These are phyloP conservation scores for Cucurbitaria berberidis DNA, from an alignment of 2,329 filamentous ascomycete species.

Conservation along the genomic window DNA sequence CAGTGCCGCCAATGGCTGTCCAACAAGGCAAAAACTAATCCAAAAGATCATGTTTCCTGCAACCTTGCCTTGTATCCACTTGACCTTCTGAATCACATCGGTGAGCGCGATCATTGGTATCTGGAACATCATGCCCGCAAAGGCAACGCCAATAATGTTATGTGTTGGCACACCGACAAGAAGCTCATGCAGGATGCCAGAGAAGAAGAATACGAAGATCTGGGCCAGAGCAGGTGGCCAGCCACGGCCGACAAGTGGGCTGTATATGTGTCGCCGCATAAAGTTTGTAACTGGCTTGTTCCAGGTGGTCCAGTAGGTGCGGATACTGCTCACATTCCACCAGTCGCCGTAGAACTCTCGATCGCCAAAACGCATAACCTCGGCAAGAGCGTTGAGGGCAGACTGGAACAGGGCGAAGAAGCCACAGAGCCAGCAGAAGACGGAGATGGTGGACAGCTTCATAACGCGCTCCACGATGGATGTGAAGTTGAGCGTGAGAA, in stretches of 20 bases:
- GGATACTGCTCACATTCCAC: conserved; percentile 86
- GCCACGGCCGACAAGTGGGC: conserved; percentile 83
- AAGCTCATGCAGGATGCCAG: conserved; percentile 87
- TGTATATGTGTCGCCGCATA: conserved; percentile 93
- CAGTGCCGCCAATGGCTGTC: conserved; percentile 89
- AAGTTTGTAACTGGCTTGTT: conserved; percentile 98
- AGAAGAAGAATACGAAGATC: conserved; percentile 83
- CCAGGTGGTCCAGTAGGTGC: conserved; percentile 93
- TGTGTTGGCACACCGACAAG: conserved; percentile 94
- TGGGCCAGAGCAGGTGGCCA: conserved; percentile 75
- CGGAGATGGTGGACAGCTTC: conserved; percentile 92
- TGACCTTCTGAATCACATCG: conserved; percentile 77
- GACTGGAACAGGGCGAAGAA: conserved; percentile 98
- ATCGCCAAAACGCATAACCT: conserved; percentile 88
- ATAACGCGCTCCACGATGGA: conserved; percentile 88
- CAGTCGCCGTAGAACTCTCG: conserved; percentile 95
- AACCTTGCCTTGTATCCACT: conserved; percentile 75
- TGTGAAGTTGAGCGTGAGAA: conserved; percentile 77
- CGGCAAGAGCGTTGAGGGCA: conserved; percentile 86
- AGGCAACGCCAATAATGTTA: conserved; percentile 90
- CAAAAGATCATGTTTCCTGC: conserved; percentile 95
- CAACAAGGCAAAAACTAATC: conserved; percentile 93
- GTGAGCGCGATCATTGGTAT: conserved; percentile 86
- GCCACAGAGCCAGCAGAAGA: conserved; percentile 95
- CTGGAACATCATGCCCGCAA: conserved; percentile 91